A percentile compares a stretch with the other conserved stretches of the same genome.
Conservation (phyloP, 257 asterid genomes). For the Echium plantagineum region DNA sequence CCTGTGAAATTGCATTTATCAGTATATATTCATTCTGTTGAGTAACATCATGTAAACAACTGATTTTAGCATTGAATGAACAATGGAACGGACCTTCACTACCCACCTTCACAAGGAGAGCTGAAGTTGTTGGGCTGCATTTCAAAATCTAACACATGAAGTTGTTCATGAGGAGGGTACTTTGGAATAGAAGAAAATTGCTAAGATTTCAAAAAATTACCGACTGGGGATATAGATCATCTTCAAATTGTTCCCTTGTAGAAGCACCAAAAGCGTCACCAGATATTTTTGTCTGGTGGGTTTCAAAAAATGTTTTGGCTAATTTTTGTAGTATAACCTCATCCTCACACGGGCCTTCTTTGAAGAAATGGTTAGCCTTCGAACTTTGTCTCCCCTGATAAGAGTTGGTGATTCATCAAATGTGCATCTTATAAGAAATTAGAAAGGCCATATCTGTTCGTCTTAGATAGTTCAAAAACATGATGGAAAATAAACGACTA, state of each 20-base stretch:
- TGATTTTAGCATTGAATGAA: neutral
- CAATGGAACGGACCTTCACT: slow-evolving; percentile 5
- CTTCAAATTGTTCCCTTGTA: slow-evolving; percentile 10
- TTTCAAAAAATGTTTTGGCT: slow-evolving; percentile 24
- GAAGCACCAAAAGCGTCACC: slow-evolving; percentile 6
- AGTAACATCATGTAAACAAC: slow-evolving; percentile 5
- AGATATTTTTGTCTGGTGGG: slow-evolving; percentile 19
- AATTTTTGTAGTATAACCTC: slow-evolving; percentile 14
- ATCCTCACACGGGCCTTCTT: slow-evolving; percentile 15
- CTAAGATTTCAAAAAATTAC: slow-evolving; percentile 10
- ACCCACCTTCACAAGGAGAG: slow-evolving; percentile 33
- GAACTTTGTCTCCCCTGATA: slow-evolving; percentile 12
- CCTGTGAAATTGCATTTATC: slow-evolving; percentile 16
- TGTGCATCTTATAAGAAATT: slow-evolving; percentile 16
- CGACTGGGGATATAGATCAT: slow-evolving; percentile 10
- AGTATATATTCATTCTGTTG: slow-evolving; percentile 20
- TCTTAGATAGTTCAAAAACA: slow-evolving; percentile 9
- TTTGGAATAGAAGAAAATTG: neutral
- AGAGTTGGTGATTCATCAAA: slow-evolving; percentile 1
- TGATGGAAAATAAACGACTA: no score
- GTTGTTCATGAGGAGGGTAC: slow-evolving; percentile 3
- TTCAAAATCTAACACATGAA: slow-evolving; percentile 7
- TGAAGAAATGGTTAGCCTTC: neutral
- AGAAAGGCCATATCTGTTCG: slow-evolving; percentile 10
- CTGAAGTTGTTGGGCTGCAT: slow-evolving; percentile 31